Base-by-base conservation (phyloP, 1,139 yeast species). In the Geotrichum reessii region DNA sequence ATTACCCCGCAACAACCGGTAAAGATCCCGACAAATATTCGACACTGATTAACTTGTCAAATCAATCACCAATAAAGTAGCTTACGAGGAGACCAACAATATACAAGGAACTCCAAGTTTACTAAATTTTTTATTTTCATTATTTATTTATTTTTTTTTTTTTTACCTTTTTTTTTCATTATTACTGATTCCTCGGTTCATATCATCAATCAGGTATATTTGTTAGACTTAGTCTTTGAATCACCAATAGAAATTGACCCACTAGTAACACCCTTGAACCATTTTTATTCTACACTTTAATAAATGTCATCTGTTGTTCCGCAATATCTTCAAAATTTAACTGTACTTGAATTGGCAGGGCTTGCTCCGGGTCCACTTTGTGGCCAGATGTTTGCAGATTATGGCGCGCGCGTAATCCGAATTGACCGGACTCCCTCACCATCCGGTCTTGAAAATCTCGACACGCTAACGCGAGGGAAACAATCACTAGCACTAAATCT, bases 351-450 rank as follows among this genome's bases (percentile, higher is more conserved):
- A 52, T 52, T 65, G 27, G 67, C 67, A 19, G 67, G 67, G 11
- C 58, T 65, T 21, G 67, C 67, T 1, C 67, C 67, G 12, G 67
- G 65, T 4, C 67, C 67, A 0, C 58, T 64, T 28, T 63, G 65
- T 40, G 67, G 67, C 25, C 64, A 64, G 37, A 52, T 65, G 49
- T 54, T 73, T 22, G 73, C 76, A 1, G 73, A 72, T 53, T 73
- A 69, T 53, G 76, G 76, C 31, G 76, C 76, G 12, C 67, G 70
- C 22, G 74, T 73, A 5, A 66, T 73, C 17, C 67, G 73, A 50
- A 67, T 73, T 46, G 70, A 66, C 42, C 58, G 66, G 0, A 17
- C 44, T 9, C 58, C 61, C 22, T 17, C 44, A 14, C 46, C 47
- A 2, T 17, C 28, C 5, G 46, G 44, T 22, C 19, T 37, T 9